Base-by-base conservation (phyloP, 768 basidiomycete species). In the Naganishia antarctica region DNA sequence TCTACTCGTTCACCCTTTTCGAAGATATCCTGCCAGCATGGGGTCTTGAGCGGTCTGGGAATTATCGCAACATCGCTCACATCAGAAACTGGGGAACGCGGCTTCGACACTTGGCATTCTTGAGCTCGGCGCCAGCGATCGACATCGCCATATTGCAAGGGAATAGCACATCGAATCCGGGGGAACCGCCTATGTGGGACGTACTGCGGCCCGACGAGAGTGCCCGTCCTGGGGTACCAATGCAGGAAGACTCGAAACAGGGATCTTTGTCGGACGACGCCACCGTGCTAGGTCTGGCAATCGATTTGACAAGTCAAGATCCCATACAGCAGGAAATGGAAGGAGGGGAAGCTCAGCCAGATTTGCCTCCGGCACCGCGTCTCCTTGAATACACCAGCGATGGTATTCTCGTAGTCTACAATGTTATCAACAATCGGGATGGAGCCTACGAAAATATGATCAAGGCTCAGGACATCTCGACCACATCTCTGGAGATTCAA, bases 351-450 rank as follows among this genome's bases (percentile, higher is more conserved):
- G 75, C 78, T 45, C 63, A 57, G 37, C 67, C 71, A 2, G 76
- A 77, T 65, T 47, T 77, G 4, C 69, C 74, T 11, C 74, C 76
- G 4, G 63, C 67, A 32, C 76, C 77, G 0, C 68, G 71, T 18
- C 40, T 80, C 16, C 41, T 78, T 57, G 74, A 72, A 4, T 74
- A 73, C 40, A 78, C 76, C 21, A 76, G 74, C 62, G 75, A 78
- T 26, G 79, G 79, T 8, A 66, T 74, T 7, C 63, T 80, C 34
- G 72, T 76, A 4, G 70, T 69, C 2, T 80, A 78, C 72, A 65
- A 75, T 28, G 65, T 80, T 3, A 57, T 66, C 41, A 76, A 77
- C 60, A 63, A 70, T 9, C 60, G 66, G 4, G 72, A 44, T 1
- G 72, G 69, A 3, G 21, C 29, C 18, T 79, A 78, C 66, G 69